Evolutionary conservation across 2,329 filamentous ascomycete genomes (phyloP), one percentile per base, ranked within the genome.

Genomic region (Fusarium sp.): DNA sequence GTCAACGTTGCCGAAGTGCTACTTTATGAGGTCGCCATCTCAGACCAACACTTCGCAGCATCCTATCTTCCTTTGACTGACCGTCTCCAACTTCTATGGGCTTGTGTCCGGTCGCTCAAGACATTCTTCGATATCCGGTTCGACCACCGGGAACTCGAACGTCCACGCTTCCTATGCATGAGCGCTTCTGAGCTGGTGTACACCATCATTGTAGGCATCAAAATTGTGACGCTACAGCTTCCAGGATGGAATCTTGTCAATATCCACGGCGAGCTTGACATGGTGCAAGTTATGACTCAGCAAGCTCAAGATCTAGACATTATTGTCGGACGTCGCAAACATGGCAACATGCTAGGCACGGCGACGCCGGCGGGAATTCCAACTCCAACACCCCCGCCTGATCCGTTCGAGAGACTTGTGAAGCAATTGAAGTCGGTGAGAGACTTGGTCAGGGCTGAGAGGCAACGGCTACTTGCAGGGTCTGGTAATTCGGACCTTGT

Each of bases 141-240:
- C 48, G 66, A 71, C 7, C 56, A 60, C 17, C 70, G 72, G 40
- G 74, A 78, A 59, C 55, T 77, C 2, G 76, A 79, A 17, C 71
- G 73, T 30, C 83, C 82, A 20, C 77, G 76, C 15, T 82, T 81
- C 56, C 74, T 82, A 15, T 80, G 79, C 68, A 77, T 85, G 53
- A 78, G 78, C 15, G 79, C 81, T 10, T 84, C 82, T 22, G 84
- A 85, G 70, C 79, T 83, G 45, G 78, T 82, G 49, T 85, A 81
- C 65, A 77, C 79, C 30, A 78, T 85, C 66, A 78, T 86, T 64
- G 81, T 78, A 1, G 78, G 76, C 39, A 78, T 85, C 19, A 82
- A 82, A 71, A 77, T 86, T n/a, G 76, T 82, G 59, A 81, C 79
- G 13, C 73, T 85, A 14, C 77, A 78, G 39, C 63, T 80, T 1